phyloP scores from a whole-genome alignment of 1,284 basidiomycete species.

The Psilocybe mexicana region DNA sequence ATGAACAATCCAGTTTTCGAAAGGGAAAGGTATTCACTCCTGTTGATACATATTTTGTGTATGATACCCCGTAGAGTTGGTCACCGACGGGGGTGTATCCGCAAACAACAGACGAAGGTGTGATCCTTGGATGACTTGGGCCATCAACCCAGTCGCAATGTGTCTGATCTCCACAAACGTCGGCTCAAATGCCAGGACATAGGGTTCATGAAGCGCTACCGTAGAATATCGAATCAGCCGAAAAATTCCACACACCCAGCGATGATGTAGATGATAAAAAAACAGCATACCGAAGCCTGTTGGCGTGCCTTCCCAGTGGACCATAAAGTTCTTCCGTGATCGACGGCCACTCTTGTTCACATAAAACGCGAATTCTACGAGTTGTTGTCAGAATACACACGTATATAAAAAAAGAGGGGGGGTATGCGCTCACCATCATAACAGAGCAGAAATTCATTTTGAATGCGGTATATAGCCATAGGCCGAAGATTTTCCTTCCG shows the following conservation, averaged over 20 bases:
- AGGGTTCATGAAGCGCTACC: conserved; percentile 93
- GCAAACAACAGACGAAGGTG: conserved; percentile 91
- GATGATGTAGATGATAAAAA: background rate
- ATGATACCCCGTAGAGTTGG: conserved; percentile 38
- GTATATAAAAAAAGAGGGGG: background rate
- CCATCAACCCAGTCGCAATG: conserved; percentile 89
- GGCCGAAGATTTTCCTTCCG: conserved; percentile 89
- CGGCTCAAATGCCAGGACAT: conserved; percentile 95
- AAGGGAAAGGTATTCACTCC: conserved; percentile 33
- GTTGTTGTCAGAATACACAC: conserved; percentile 10
- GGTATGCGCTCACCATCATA: conserved; percentile 82
- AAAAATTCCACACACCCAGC: background rate
- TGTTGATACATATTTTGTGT: conserved; percentile 27
- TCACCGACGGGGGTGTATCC: conserved; percentile 88
- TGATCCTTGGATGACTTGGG: conserved; percentile 94
- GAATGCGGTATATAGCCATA: conserved; percentile 96
- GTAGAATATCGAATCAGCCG: conserved; percentile 8
- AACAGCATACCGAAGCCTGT: conserved; percentile 79
- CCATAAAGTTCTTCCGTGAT: conserved; percentile 89
- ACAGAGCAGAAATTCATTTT: conserved; percentile 95
- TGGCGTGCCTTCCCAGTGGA: conserved; percentile 95
- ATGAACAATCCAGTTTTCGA: background rate
- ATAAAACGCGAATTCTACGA: conserved; percentile 95
- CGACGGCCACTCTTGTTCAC: conserved; percentile 97
- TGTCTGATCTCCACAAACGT: conserved; percentile 97